Base-by-base conservation (phyloP, 2,329 filamentous ascomycete genomes). In the Penicillium concentricum region DNA sequence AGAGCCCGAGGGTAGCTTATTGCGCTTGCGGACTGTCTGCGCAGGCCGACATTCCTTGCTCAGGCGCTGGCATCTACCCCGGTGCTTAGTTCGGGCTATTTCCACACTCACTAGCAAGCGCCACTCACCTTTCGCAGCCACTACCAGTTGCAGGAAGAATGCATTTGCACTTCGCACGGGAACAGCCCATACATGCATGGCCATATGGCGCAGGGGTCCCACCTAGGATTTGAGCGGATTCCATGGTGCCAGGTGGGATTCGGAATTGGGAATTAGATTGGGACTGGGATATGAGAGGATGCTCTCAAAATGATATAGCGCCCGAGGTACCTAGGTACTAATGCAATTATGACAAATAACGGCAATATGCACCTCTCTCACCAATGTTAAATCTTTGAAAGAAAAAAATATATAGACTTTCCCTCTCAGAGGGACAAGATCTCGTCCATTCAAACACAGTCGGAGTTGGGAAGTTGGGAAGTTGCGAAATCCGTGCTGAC, bases 51-150 rank as follows among this genome's bases (percentile, higher is more conserved):
- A 80, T 45, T 74, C 67, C 58, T 75, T 76, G 22, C 71, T 71
- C 1, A 80, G 64, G 5, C 78, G 75, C 46, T 73, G 66, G 43
- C 78, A 81, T 54, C 78, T 76, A 60, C n/a, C 15, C n/a, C 18
- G 22, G 10, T 9, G 24, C 24, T 65, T 30, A 62, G 57, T 38
- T 20, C 43, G 2, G 48, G 26, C 5, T 35, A 20, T 26, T 47
- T 5, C 28, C 18, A 43, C 4, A 5, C 43, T 46, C 28, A 16
- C 18, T 46, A 49, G 51, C 10, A n/a, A 4, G 32, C 18, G 9
- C 38, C 20, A 58, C 58, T 54, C 41, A 71, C 68, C 68, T 69
- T 49, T 71, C 66, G 46, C 68, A 70, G 9, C 61, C 59, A 42
- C 42, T 53, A 16, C 68, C 71, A 13, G 55, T 62, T 3, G 63